These are phyloP conservation scores for Marchantia paleacea DNA, from an alignment of 225 moss, liverwort and hornwort genomes.

Conservation along the genomic window DNA sequence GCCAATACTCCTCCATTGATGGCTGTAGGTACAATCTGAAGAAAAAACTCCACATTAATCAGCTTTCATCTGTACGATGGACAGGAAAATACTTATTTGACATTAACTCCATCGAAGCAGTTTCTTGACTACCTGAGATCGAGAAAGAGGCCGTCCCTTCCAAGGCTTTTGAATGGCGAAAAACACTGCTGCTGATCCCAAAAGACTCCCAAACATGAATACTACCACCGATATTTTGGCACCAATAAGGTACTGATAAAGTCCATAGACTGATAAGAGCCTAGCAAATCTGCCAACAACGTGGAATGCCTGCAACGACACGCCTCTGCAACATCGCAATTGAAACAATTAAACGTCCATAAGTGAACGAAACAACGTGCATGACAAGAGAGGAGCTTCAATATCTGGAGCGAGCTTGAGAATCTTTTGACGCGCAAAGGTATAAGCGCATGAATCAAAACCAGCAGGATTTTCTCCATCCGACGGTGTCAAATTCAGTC, in stretches of 20 bases:
- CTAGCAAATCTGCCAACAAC: constrained; percentile 72
- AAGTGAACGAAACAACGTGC: not conserved
- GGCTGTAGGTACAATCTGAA: constrained; percentile 75
- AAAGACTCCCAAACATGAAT: constrained; percentile 76
- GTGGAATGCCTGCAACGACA: constrained; percentile 78
- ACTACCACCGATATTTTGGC: constrained; percentile 67
- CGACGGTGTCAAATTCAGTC: not conserved
- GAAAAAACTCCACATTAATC: constrained; percentile 4
- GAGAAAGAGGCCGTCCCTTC: constrained; percentile 80
- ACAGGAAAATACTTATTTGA: not conserved
- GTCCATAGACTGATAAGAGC: constrained; percentile 83
- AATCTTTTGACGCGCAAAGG: not conserved
- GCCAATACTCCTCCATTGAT: constrained; percentile 80
- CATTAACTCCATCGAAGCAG: not conserved
- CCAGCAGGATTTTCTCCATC: not conserved
- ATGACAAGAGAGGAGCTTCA: not conserved
- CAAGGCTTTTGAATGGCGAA: constrained; percentile 78
- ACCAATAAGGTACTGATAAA: constrained; percentile 74
- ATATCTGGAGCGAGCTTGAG: not conserved
- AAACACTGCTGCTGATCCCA: constrained; percentile 78
- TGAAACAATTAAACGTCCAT: not conserved
- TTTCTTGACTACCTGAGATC: constrained; percentile 47
- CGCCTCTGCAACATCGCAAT: constrained; percentile 44
- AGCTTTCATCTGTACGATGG: not conserved
- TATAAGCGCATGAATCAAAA: not conserved